phyloP scores from a whole-genome alignment of 2,329 filamentous ascomycete genomes.

The Ceratocystis ficicola region DNA sequence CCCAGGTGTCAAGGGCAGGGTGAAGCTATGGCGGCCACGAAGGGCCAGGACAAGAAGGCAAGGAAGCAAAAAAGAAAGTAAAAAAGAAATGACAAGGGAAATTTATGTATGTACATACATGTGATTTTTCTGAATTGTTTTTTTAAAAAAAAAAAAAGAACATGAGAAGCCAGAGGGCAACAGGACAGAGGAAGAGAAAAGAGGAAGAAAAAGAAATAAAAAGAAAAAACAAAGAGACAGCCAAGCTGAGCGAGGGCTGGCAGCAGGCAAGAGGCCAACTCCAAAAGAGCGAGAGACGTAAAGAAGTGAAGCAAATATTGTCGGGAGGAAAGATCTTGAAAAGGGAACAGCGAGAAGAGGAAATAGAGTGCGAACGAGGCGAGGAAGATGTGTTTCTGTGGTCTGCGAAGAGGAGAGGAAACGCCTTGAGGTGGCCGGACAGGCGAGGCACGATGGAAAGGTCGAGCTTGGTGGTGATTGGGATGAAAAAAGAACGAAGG shows the following conservation, averaged over 20 bases:
- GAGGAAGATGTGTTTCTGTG: neutral
- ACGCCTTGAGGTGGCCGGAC: neutral
- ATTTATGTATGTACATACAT: neutral
- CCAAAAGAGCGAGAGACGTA: neutral
- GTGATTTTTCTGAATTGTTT: neutral
- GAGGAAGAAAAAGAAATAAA: neutral
- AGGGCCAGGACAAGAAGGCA: neutral
- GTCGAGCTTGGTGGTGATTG: too few species aligned
- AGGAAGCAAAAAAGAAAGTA: neutral
- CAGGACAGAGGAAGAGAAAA: neutral
- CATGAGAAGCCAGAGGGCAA: neutral
- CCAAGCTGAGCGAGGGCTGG: neutral
- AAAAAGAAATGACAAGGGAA: neutral
- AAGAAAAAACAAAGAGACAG: neutral
- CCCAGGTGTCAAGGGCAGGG: slow-evolving; percentile 5
- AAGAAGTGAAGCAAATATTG: neutral
- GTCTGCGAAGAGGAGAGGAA: neutral
- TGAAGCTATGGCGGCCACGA: neutral
- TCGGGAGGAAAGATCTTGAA: neutral
- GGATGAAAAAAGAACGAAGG: too few species aligned
- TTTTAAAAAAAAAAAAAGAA: neutral
- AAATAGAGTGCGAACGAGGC: neutral
- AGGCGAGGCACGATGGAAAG: neutral
- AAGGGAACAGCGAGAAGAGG: neutral
- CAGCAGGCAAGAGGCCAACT: neutral